phyloP scores from a whole-genome alignment of 108 stramenopile species.

The Mediolabrus comicus region DNA sequence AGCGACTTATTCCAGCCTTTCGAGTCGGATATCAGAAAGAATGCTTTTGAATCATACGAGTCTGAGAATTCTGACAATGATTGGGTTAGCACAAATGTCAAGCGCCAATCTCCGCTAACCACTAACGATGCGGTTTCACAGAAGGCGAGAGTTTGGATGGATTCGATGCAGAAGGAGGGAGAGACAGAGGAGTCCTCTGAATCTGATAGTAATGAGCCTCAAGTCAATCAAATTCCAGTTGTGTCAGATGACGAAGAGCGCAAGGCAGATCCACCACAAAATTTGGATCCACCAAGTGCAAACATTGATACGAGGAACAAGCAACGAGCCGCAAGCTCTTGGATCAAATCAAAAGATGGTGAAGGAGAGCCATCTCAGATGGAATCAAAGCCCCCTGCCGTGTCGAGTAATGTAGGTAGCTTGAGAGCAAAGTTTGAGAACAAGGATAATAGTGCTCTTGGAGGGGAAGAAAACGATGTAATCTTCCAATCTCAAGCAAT shows the following conservation, averaged over 20 bases:
- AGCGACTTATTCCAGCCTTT: conserved; percentile 28
- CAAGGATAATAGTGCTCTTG: neutral
- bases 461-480: conserved; percentile 19
- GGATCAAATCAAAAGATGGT: neutral
- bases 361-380: neutral
- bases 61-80: conserved; percentile 24
- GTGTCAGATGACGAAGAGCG: no score
- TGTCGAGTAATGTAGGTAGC: neutral
- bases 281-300: conserved; percentile 24
- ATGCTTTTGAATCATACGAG: conserved; percentile 16
- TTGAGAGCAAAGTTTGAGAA: conserved; percentile 11
- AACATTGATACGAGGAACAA: conserved; percentile 12
- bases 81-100: neutral
- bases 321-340: neutral
- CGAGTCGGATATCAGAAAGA: neutral
- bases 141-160: conserved; percentile 23
- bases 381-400: neutral
- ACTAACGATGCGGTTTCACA: neutral
- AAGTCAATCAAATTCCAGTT: no score
- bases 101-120: neutral
- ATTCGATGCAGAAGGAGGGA: conserved; percentile 23
- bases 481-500: conserved; percentile 41
- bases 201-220: conserved; percentile 11
- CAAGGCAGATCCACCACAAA: conserved; percentile 5
- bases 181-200: conserved; percentile 9